Evolutionary conservation across 2,329 filamentous ascomycete genomes (phyloP), one percentile per base, ranked within the genome.

Genomic region (Aciculosporium take): DNA sequence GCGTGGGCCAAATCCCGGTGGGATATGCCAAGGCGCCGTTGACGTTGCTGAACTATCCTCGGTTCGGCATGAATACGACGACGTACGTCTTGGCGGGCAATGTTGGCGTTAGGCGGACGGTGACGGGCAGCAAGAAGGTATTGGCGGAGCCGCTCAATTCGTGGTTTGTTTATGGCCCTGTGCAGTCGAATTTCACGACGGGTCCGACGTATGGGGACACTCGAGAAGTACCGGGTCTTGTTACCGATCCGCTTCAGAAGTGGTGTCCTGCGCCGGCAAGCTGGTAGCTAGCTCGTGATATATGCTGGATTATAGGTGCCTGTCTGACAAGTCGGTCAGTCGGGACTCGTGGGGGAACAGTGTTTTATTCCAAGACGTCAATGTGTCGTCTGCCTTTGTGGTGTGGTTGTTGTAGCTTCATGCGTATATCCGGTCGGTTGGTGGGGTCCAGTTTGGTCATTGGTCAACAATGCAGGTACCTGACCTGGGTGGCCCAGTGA

Each of bases 141-240:
- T 55, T 49, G 8, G 50, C 59, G 6, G 50, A 55, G 47, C 63
- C 63, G 7, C 46, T 60, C 27, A 64, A 60, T 34, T 56, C 58
- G 12, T 66, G 63, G 62, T 61, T 65, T 47, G 36, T 65, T 23
- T 65, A 63, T 40, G 62, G 53, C 2, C 62, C 62, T 1, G 56
- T 58, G 2, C 48, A 59, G 9, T 36, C 49, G 25, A 51, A 52
- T 2, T 38, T 50, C 13, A 55, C 46, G 1, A 40, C 31, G 9
- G 46, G 47, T 2, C 39, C 45, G 6, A 18, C 15, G 5, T 43
- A 51, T 32, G 56, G 57, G 0, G 53, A 49, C 25, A 12, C 36
- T 3, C 21, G 6, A 3, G 57, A 59, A 41, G 24, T 55, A 35
- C 35, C 44, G 29, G 37, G 5, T 12, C 46, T 56, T 12, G 46